Percentiles rank a stretch among this genome's conserved stretches.
These are phyloP conservation scores for Xylaria cubensis DNA, from an alignment of 495 filamentous ascomycete species.

Conservation along the genomic window DNA sequence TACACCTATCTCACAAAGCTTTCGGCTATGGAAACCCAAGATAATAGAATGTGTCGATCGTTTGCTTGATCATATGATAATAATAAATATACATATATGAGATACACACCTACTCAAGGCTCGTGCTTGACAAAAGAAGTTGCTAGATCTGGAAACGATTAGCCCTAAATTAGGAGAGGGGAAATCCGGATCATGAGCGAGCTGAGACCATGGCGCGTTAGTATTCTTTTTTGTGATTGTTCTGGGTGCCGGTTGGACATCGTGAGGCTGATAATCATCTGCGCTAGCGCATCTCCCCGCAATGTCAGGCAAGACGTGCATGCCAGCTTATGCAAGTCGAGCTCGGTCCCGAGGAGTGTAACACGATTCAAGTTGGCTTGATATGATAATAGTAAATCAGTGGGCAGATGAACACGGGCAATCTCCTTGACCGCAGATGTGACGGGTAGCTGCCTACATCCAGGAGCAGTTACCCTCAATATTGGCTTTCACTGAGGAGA, in stretches of 20 bases:
- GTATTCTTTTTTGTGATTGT: background rate
- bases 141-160: background rate
- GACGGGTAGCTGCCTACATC: background rate
- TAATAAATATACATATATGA: background rate
- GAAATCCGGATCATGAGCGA: background rate
- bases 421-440: background rate
- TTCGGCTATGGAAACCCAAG: background rate
- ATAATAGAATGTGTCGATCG: background rate
- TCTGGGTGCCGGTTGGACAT: background rate
- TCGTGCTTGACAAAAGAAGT: background rate
- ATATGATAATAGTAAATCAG: background rate
- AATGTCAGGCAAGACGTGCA: background rate
- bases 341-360: conserved; percentile 9
- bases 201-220: background rate
- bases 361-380: background rate
- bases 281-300: background rate
- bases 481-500: background rate
- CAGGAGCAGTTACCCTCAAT: background rate
- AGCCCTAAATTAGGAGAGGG: background rate
- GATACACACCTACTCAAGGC: background rate
- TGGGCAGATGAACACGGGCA: background rate
- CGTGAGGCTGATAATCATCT: background rate
- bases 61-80: background rate
- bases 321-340: background rate
- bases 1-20: background rate